Evolutionary conservation across 192 early-diverging fungal species (phyloP), one percentile per base, ranked within the genome.

Genomic region (Entophlyctis luteolus): DNA sequence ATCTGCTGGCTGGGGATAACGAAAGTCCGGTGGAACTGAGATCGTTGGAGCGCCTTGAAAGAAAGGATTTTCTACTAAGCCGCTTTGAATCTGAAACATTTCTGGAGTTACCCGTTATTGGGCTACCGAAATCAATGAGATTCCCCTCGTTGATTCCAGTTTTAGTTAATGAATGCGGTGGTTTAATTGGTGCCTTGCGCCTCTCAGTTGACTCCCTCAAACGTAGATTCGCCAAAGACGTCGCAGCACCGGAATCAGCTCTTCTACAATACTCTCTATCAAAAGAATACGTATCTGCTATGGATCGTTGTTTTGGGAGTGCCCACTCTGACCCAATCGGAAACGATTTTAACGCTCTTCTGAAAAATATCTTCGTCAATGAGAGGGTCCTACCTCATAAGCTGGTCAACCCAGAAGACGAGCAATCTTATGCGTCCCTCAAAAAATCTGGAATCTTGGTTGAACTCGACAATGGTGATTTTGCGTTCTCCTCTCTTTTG

Each of bases 401-500:
- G 2, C 29, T 65, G 57, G 50, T 23, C 25, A 8, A 22, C n/a
- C 1, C 10, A 65, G 49, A 65, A 20, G 62, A 65, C 20, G 36
- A 55, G 25, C 2, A 65, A 2, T 4, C 4, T 12, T 55, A 53
- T 27, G 20, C n/a, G 4, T 31, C n/a, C 14, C 49, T 65, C 3
- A 31, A 65, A 65, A 55, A 65, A 63, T 66, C 62, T 1, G 62
- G 62, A n/a, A 65, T 65, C 48, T 55, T 65, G 55, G 31, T 55
- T n/a, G 47, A 55, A 62, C 47, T 55, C 4, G 20, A 29, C 1
- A 22, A 60, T 55, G 2, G 18, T 52, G 33, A 27, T 23, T 53
- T 65, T 48, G 70, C 27, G 31, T 70, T 70, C 28, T 72, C 68
- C 72, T 70, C 68, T 31, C 70, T 31, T 50, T 35, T 70, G 42